Evolutionary conservation across 2,329 filamentous ascomycete genomes (phyloP).

Genomic region (Stagonosporopsis vannaccii): DNA sequence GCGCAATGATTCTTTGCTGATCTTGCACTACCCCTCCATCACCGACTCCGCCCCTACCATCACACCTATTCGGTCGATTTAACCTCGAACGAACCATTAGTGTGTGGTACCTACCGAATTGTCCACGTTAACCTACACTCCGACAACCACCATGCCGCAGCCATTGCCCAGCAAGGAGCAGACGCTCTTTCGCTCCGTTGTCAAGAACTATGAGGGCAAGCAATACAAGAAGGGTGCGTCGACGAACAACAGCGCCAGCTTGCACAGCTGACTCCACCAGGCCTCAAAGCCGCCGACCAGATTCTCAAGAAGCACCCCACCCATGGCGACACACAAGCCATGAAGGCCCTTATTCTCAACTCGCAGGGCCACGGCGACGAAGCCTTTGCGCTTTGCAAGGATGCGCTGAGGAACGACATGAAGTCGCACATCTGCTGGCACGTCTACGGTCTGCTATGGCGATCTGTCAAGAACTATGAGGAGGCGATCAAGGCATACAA

Average conservation of each 20-base stretch:
- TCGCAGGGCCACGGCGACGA: slow-evolving; percentile 91
- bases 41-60: background rate
- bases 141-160: slow-evolving; percentile 67
- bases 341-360: slow-evolving; percentile 98
- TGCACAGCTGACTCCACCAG: slow-evolving; percentile 53
- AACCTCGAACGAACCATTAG: slow-evolving; percentile 24
- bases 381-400: slow-evolving; percentile 90
- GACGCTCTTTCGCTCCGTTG: slow-evolving; percentile 91
- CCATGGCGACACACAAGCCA: slow-evolving; percentile 97
- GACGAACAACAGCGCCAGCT: slow-evolving; percentile 11
- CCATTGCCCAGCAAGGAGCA: slow-evolving; percentile 85
- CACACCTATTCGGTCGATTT: slow-evolving; percentile 3
- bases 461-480: slow-evolving; percentile 95
- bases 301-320: slow-evolving; percentile 94
- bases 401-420: slow-evolving; percentile 94
- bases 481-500: slow-evolving; percentile 99
- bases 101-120: slow-evolving; percentile 18
- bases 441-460: slow-evolving; percentile 93
- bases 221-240: slow-evolving; percentile 85
- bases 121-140: slow-evolving; percentile 11
- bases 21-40: slow-evolving; percentile 5
- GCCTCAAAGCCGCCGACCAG: slow-evolving; percentile 93
- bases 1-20: slow-evolving; percentile 16
- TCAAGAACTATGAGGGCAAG: slow-evolving; percentile 97
- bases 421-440: slow-evolving; percentile 99